Base-by-base conservation (phyloP, 352 stramenopile genomes). In the Pythium sukuiense region DNA sequence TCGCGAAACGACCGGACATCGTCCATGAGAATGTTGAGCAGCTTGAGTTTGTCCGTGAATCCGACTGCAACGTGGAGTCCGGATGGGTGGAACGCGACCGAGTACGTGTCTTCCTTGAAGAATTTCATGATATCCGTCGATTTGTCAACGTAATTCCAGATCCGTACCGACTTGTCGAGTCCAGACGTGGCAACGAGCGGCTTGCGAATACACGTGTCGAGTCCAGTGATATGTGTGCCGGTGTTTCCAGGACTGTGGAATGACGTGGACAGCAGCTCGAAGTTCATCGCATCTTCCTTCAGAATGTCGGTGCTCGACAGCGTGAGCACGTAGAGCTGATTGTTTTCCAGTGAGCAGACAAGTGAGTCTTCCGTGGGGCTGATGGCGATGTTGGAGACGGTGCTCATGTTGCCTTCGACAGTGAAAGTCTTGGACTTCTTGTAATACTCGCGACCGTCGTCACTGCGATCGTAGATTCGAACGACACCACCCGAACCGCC, bases 91-190 rank as follows among this genome's bases (percentile, higher is more conserved):
- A 98, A 92, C 4, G 93, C 85, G 27, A 98, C 77, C 13, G 83
- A 91, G 41, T 87, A 77, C 16, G 90, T 83, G 50, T 98, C 90
- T 58, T 98, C 95, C 39, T 87, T 86, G 72, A 98, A 98, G 54
- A 84, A 79, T 57, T 97, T 97, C 71, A 93, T 83, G 48, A 98
- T 90, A 56, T 98, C 93, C 0, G 87, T 88, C 30, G 80, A 89
- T 60, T 97, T 93, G 64, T 97, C 90, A 43, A 96, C 52, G 71
- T 98, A 98, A 73, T 98, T 98, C 95, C 95, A 98, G 26, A 98
- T 76, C 33, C 93, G 83, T 16, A 98, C 80, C 0, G 91, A 97
- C 46, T 87, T 84, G 72, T 98, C 95, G 4, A 96, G 71, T 2
- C 88, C 92, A 55, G 87, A 97, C 3, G 95, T 98, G 2, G 90